Evolutionary conservation across 2,329 filamentous ascomycete species (phyloP).

Genomic region (Fusarium albidum): DNA sequence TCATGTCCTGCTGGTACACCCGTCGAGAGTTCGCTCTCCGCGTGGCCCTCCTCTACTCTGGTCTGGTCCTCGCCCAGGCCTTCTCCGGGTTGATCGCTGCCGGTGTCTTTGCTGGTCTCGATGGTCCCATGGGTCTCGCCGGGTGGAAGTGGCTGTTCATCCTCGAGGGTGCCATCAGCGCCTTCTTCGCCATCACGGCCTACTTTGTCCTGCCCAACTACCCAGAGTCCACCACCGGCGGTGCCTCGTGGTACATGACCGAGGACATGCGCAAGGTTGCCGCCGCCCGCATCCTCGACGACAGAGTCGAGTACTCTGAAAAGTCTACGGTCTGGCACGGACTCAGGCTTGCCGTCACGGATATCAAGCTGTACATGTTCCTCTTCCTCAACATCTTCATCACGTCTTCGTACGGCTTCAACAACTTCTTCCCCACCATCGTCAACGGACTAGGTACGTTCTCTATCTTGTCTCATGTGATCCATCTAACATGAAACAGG

Average conservation of each 20-base stretch:
- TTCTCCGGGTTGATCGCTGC: conserved; percentile 69
- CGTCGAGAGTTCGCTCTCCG: conserved; percentile 68
- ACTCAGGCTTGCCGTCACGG: conserved; percentile 28
- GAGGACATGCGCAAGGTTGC: conserved; percentile 30
- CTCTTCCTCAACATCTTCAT: conserved; percentile 35
- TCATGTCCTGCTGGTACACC: conserved; percentile 68
- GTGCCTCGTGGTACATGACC: conserved; percentile 25
- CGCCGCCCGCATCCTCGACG: conserved; percentile 22
- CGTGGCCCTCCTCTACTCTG: conserved; percentile 64
- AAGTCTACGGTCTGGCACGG: conserved; percentile 29
- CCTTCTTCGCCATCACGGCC: conserved; percentile 31
- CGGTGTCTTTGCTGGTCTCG: conserved; percentile 58
- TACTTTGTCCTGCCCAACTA: conserved; percentile 37
- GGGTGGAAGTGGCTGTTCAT: conserved; percentile 75
- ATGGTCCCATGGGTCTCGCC: conserved; percentile 56
- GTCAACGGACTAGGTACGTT: conserved; percentile 61
- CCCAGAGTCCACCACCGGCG: conserved; percentile 14
- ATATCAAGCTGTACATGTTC: conserved; percentile 35
- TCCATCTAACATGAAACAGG: conserved; percentile 3
- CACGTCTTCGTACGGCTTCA: conserved; percentile 43
- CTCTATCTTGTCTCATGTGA: no score
- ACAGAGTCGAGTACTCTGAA: conserved; percentile 24
- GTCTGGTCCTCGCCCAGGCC: conserved; percentile 69
- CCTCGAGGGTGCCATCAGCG: conserved; percentile 61
- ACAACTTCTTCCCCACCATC: conserved; percentile 55